Conservation (phyloP, 2,329 filamentous ascomycete genomes). For the Diaporthe citrichinensis region DNA sequence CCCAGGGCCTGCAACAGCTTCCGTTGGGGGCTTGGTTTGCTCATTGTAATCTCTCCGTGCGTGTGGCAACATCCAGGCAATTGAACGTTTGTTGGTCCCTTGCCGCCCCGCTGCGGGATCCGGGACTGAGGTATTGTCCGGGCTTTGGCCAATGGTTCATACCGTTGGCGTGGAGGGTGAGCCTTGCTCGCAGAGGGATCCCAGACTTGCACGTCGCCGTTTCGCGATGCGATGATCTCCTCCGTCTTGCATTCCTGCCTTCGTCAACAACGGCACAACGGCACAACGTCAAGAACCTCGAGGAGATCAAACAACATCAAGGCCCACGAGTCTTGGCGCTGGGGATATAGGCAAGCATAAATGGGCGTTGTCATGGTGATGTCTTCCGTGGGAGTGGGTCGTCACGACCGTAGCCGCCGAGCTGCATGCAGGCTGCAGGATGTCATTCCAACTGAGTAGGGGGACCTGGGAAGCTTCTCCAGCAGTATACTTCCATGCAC, state of each 20-base stretch:
- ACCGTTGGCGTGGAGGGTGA: constrained; percentile 9
- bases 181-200: constrained; percentile 9
- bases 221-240: constrained; percentile 6
- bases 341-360: constrained; percentile 16
- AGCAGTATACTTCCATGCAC: background rate
- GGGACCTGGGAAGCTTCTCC: constrained; percentile 15
- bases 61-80: background rate
- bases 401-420: constrained; percentile 30
- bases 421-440: constrained; percentile 38
- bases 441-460: constrained; percentile 16
- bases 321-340: constrained; percentile 17
- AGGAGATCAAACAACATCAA: constrained; percentile 28
- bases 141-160: constrained; percentile 24
- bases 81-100: constrained; percentile 11
- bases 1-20: constrained; percentile 27
- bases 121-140: background rate
- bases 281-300: constrained; percentile 24
- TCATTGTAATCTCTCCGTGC: background rate
- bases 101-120: background rate
- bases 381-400: constrained; percentile 3
- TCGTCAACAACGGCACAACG: constrained; percentile 16
- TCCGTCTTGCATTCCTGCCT: background rate
- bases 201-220: constrained; percentile 14
- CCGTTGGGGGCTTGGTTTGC: constrained; percentile 18
- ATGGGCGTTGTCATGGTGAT: constrained; percentile 39